Base-by-base conservation (phyloP, 2,329 filamentous ascomycete genomes). In the Colletotrichum shisoi region DNA sequence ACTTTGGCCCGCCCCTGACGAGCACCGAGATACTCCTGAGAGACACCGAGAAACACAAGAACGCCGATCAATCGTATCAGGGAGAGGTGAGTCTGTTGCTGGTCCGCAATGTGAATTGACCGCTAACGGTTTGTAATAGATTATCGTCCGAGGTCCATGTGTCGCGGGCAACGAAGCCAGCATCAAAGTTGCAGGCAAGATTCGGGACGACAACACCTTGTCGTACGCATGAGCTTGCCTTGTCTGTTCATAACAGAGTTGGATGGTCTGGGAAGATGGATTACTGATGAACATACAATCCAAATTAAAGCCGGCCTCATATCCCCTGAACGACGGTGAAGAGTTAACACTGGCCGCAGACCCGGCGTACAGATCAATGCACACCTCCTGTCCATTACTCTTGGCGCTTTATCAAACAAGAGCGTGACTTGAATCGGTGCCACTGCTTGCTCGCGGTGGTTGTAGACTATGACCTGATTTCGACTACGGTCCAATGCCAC, bases 1-100 rank as follows among this genome's bases (percentile, higher is more conserved):
- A 96, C 76, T 97, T 98, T 74, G 95, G 95, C 3, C 83, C 90
- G 11, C 94, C 94, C 2, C 75, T 95, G 46, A 92, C 90, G 70
- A 90, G 88, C 72, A 85, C 94, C 1, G 94, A 98, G 80, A 77
- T 97, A 45, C 85, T 91, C 73, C 76, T 97, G 68, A 85, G 84
- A 71, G 90, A 93, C 74, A 87, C 81, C 39, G 80, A 80, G 5
- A 78, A 79, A 40, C 80, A 86, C 69, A 88, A 87, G 77, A 90
- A 89, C 3, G 88, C 85, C 0, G 89, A 92, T 70, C 83, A 87
- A 11, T 80, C 80, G 69, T 82, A 83, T 48, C 79, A 84, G 69
- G 91, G 91, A 75, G 85, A 90, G 80, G 89, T 91, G 79, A 77
- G 86, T 74, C 56, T 45, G 6, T 7, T n/a, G 46, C 63, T 42